phyloP scores from a whole-genome alignment of 2,329 filamentous ascomycete species.

The Alternaria incomplexa region DNA sequence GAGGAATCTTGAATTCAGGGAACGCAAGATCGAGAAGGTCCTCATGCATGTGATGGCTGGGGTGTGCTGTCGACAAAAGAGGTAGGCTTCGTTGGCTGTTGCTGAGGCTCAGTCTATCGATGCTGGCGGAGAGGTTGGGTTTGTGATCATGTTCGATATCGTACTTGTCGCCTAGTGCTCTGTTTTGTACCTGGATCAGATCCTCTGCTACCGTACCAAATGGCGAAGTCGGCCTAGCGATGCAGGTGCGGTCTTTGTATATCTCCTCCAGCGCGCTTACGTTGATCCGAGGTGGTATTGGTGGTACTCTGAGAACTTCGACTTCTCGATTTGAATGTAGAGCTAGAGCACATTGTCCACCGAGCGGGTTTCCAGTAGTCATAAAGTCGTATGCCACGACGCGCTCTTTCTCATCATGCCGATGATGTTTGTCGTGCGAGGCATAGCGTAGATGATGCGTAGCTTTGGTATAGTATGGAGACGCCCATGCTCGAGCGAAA shows the following conservation, averaged over 20 bases:
- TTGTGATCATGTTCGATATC: slow-evolving; percentile 27
- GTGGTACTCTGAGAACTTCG: slow-evolving; percentile 56
- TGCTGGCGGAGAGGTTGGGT: slow-evolving; percentile 32
- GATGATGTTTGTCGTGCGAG: slow-evolving; percentile 53
- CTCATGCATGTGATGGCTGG: slow-evolving; percentile 46
- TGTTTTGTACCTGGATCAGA: slow-evolving; percentile 40
- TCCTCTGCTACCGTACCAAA: slow-evolving; percentile 45
- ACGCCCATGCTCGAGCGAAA: slow-evolving; percentile 46
- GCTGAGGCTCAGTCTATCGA: slow-evolving; percentile 42
- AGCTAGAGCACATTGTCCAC: slow-evolving; percentile 60
- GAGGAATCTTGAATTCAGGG: slow-evolving; percentile 39
- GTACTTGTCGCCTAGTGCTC: slow-evolving; percentile 36
- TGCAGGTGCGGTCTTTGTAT: slow-evolving; percentile 39
- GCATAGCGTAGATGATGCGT: slow-evolving; percentile 53
- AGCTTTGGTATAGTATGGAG: slow-evolving; percentile 53
- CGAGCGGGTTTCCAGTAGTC: slow-evolving; percentile 51
- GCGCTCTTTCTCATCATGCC: slow-evolving; percentile 54
- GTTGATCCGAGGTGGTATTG: slow-evolving; percentile 50
- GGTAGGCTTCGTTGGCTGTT: slow-evolving; percentile 39
- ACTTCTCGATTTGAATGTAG: slow-evolving; percentile 60
- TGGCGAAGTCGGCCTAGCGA: slow-evolving; percentile 37
- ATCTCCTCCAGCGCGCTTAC: slow-evolving; percentile 55
- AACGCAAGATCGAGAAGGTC: slow-evolving; percentile 46
- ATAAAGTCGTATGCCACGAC: slow-evolving; percentile 68
- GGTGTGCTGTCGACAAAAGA: slow-evolving; percentile 31